Evolutionary conservation across 1,284 basidiomycete genomes (phyloP).

Genomic region (Clitocybe nebularis): DNA sequence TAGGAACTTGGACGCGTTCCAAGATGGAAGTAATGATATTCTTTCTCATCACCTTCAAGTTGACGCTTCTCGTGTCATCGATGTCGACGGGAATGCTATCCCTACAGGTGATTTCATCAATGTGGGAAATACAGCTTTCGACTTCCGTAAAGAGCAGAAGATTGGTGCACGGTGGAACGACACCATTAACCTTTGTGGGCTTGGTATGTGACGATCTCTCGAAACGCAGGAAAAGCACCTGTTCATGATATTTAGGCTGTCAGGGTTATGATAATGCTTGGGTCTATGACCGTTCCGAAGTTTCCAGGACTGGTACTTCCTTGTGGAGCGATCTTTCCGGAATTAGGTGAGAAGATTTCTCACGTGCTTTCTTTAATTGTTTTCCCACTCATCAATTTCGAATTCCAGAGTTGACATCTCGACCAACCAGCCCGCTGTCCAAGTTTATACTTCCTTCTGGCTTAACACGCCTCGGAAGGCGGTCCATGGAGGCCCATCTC

Average conservation of each 20-base stretch:
- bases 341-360: slow-evolving; percentile 33
- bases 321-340: slow-evolving; percentile 46
- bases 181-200: slow-evolving; percentile 36
- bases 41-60: slow-evolving; percentile 42
- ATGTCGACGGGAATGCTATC: slow-evolving; percentile 41
- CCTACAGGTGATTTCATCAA: slow-evolving; percentile 46
- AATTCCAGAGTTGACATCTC: slow-evolving; percentile 42
- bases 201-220: slow-evolving; percentile 21
- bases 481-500: slow-evolving; percentile 44
- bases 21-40: slow-evolving; percentile 39
- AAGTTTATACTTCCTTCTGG: slow-evolving; percentile 45
- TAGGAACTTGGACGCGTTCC: slow-evolving; percentile 56
- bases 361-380: not conserved
- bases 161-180: slow-evolving; percentile 41
- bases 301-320: slow-evolving; percentile 24
- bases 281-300: slow-evolving; percentile 38
- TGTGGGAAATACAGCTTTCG: slow-evolving; percentile 37
- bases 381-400: not conserved
- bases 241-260: slow-evolving; percentile 24
- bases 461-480: slow-evolving; percentile 44
- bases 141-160: slow-evolving; percentile 39
- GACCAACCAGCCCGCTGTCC: slow-evolving; percentile 47
- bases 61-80: slow-evolving; percentile 39
- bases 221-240: not conserved
- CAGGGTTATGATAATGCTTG: slow-evolving; percentile 43